Evolutionary conservation across 257 asterid genomes (phyloP).

Genomic region (Haberlea rhodopensis): DNA sequence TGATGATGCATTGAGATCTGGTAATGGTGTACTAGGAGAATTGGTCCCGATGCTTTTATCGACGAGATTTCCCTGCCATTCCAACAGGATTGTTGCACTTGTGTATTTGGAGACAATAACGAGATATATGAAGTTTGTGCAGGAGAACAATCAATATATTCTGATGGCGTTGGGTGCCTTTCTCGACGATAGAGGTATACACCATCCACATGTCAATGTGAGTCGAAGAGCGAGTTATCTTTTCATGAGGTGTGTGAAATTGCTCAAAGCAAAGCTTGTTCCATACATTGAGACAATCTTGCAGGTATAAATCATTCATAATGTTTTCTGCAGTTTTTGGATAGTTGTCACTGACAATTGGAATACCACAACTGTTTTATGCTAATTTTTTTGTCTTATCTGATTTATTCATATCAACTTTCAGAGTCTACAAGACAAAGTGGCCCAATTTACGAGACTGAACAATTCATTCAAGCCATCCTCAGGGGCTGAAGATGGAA

Average conservation of each 20-base stretch:
- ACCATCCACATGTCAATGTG: conserved; percentile 76
- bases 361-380: background rate
- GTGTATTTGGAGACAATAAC: conserved; percentile 84
- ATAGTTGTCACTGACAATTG: conserved; percentile 7
- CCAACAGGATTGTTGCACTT: conserved; percentile 85
- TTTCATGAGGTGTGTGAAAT: conserved; percentile 89
- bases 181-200: conserved; percentile 95
- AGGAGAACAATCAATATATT: conserved; percentile 73
- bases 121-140: conserved; percentile 74
- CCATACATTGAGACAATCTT: conserved; percentile 89
- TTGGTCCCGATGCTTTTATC: conserved; percentile 78
- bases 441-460: conserved; percentile 69
- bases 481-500: conserved; percentile 81
- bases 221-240: conserved; percentile 90
- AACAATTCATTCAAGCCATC: conserved; percentile 44
- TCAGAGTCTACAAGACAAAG: conserved; percentile 81
- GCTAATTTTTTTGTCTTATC: conserved; percentile 18
- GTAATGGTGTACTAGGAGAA: conserved; percentile 68
- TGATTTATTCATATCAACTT: no score
- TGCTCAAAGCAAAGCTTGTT: conserved; percentile 77
- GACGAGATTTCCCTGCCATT: conserved; percentile 83
- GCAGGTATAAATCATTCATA: conserved; percentile 52
- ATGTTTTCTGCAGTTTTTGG: conserved; percentile 18
- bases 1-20: conserved; percentile 64
- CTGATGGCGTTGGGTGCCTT: conserved; percentile 71